phyloP scores from a whole-genome alignment of 2,329 filamentous ascomycete species.

The Trichoderma simmonsii region DNA sequence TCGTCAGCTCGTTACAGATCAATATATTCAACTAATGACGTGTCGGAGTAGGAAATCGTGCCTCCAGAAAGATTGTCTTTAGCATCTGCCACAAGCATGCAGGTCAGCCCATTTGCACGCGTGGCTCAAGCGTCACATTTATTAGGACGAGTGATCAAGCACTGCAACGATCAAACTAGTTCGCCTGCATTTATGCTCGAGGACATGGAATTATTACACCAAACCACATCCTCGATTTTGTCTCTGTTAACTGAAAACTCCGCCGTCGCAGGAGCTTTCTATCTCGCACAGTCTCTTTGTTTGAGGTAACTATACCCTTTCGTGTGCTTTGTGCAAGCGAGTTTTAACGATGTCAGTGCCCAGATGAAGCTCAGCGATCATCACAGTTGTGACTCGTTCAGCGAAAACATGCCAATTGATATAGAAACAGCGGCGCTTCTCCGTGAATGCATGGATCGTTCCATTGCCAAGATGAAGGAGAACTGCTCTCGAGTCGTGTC shows the following conservation, averaged over 20 bases:
- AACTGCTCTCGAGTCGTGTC: not conserved
- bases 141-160: not conserved
- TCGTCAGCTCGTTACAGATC: not conserved
- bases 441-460: not conserved
- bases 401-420: not conserved
- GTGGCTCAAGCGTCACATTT: not conserved
- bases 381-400: not conserved
- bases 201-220: not conserved
- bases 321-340: not conserved
- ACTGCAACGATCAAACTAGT: not conserved
- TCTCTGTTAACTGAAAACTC: not conserved
- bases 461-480: not conserved
- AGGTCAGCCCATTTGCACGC: not conserved
- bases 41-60: not conserved
- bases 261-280: not conserved
- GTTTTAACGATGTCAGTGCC: not conserved
- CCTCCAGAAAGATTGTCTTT: not conserved
- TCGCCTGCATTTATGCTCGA: not conserved
- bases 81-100: not conserved
- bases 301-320: not conserved
- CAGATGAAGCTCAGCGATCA: not conserved
- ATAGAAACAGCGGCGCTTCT: not conserved
- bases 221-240: not conserved
- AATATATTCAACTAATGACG: not conserved
- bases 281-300: not conserved